Conservation (phyloP, 2,329 filamentous ascomycete species). For the Aspergillus pseudonomiae region DNA sequence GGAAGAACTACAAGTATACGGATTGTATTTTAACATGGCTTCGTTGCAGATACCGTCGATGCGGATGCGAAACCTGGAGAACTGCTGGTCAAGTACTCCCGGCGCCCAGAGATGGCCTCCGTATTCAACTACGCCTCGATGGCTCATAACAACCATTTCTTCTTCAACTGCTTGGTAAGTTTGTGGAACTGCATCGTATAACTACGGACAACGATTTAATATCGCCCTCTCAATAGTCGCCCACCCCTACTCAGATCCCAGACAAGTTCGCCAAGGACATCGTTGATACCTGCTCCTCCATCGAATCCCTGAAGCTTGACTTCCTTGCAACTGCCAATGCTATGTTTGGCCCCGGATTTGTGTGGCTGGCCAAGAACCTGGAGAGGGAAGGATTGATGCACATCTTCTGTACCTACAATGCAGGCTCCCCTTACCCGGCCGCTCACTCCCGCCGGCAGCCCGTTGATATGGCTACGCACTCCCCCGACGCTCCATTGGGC, state of each 20-base stretch:
- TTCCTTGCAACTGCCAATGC: conserved; percentile 77
- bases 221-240: conserved; percentile 31
- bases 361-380: conserved; percentile 79
- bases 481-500: conserved; percentile 35
- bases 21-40: conserved; percentile 1
- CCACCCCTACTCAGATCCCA: conserved; percentile 57
- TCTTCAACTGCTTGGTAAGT: conserved; percentile 52
- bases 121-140: conserved; percentile 97
- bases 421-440: conserved; percentile 82
- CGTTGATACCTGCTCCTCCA: conserved; percentile 72
- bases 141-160: conserved; percentile 82
- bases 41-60: conserved; percentile 61
- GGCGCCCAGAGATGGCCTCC: conserved; percentile 74
- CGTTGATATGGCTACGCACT: conserved; percentile 50
- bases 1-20: background rate
- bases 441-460: conserved; percentile 77
- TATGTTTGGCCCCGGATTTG: conserved; percentile 97
- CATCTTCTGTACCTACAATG: conserved; percentile 86
- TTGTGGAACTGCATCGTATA: background rate
- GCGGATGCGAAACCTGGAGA: conserved; percentile 65
- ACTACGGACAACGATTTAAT: background rate
- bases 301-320: conserved; percentile 79
- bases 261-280: conserved; percentile 62
- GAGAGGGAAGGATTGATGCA: conserved; percentile 55
- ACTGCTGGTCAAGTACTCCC: conserved; percentile 74